A percentile compares a stretch with the other conserved stretches of the same genome.
Conservation (phyloP, 371 early-diverging fungal species). For the Blastocladiella emersonii region DNA sequence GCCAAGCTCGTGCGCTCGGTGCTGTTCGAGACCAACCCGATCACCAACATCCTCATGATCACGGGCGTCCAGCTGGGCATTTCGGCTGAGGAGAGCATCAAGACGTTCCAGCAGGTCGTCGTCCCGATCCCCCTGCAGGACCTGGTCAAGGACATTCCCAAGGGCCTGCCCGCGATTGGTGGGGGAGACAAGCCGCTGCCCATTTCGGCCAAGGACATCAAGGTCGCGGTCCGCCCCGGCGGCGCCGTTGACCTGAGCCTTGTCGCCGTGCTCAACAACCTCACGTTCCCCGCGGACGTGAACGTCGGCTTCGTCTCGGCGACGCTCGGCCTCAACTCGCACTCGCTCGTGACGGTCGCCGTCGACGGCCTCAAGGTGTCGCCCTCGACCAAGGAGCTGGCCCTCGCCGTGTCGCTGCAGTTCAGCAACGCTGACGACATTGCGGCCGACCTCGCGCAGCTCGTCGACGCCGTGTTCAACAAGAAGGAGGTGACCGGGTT, state of each 20-base stretch:
- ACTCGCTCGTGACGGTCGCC: not conserved
- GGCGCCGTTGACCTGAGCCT: not conserved
- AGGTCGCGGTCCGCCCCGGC: not conserved
- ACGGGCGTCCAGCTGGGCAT: not conserved
- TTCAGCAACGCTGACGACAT: not conserved
- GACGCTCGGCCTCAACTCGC: not conserved
- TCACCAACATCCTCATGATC: not conserved
- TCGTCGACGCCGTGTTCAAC: not conserved
- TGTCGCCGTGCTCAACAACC: not conserved
- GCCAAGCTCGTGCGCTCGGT: not conserved
- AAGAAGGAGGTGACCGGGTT: not conserved
- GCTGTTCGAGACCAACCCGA: not conserved
- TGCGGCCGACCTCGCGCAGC: not conserved
- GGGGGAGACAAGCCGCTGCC: not conserved
- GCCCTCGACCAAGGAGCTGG: constrained; percentile 2
- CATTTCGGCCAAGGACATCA: not conserved
- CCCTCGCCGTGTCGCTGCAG: not conserved
- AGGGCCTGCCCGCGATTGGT: not conserved
- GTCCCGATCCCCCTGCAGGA: constrained; percentile 1
- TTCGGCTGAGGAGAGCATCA: not conserved
- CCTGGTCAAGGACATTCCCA: not conserved
- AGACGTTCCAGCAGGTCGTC: not conserved
- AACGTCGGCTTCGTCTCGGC: not conserved
- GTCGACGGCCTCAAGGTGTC: constrained; percentile 1
- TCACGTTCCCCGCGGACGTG: constrained; percentile 2